Percentiles rank a stretch among this genome's conserved stretches.
Conservation (phyloP, 2,329 filamentous ascomycete species). For the Apiospora saccharicola region DNA sequence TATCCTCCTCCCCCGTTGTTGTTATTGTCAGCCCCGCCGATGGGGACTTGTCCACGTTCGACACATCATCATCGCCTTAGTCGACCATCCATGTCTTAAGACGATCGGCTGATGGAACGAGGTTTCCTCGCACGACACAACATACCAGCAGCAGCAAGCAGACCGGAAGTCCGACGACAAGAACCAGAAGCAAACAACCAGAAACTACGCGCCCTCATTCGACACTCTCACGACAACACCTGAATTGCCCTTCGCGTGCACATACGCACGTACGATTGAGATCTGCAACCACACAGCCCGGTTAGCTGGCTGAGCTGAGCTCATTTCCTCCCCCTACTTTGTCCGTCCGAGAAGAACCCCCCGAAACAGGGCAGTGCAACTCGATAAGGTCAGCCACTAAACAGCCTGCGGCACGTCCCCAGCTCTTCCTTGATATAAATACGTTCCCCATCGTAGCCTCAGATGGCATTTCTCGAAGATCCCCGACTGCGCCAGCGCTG, state of each 20-base stretch:
- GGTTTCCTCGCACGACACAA: conserved; percentile 14
- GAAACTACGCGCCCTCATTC: background rate
- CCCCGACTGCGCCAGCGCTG: conserved; percentile 91
- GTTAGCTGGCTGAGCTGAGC: background rate
- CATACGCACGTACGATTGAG: background rate
- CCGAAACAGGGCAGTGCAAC: conserved; percentile 17
- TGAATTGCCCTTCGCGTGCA: background rate
- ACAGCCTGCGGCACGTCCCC: background rate
- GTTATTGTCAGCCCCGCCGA: conserved; percentile 4
- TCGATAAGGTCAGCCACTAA: background rate
- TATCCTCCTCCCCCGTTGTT: background rate
- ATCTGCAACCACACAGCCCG: conserved; percentile 12
- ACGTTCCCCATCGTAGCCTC: conserved; percentile 21
- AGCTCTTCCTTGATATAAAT: background rate
- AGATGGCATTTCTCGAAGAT: conserved; percentile 74
- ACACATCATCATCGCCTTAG: conserved; percentile 12
- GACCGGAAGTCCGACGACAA: conserved; percentile 23
- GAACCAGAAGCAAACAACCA: background rate
- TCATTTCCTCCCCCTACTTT: conserved; percentile 17
- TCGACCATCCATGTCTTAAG: conserved; percentile 17
- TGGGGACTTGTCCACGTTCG: conserved; percentile 11
- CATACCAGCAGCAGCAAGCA: background rate
- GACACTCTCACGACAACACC: background rate
- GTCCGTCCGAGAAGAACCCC: background rate
- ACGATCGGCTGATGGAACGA: conserved; percentile 15